Conservation (phyloP, 305 asterid genomes). For the Fraxinus ornus region DNA sequence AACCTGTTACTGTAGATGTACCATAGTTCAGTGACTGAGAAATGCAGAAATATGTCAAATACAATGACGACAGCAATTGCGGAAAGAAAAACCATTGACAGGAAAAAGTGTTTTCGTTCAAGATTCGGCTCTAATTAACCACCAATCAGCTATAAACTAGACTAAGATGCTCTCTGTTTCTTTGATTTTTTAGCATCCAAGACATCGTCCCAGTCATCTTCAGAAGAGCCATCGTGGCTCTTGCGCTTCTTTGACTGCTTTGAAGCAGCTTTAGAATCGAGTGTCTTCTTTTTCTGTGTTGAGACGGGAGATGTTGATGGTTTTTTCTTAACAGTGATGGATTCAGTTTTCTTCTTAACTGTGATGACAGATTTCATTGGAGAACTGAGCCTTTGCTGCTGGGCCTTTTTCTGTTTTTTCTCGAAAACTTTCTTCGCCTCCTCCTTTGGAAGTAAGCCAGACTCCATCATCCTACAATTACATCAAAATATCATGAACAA, state of each 20-base stretch:
- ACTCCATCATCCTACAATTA: constrained; percentile 83
- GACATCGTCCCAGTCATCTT: constrained; percentile 51
- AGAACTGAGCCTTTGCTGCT: constrained; percentile 60
- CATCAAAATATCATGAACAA: neutral
- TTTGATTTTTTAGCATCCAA: constrained; percentile 39
- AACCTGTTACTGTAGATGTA: neutral
- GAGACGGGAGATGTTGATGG: constrained; percentile 35
- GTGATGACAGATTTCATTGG: constrained; percentile 62
- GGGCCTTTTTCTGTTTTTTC: constrained; percentile 49
- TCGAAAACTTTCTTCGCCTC: constrained; percentile 64
- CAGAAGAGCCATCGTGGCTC: constrained; percentile 41
- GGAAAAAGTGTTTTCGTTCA: neutral
- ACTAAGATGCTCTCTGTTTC: constrained; percentile 45
- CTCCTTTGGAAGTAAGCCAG: constrained; percentile 71
- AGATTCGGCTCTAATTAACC: neutral
- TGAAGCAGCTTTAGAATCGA: constrained; percentile 34
- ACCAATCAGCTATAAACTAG: neutral
- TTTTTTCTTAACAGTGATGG: constrained; percentile 37
- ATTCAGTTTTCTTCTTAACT: constrained; percentile 43
- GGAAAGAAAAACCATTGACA: neutral
- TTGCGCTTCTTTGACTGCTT: constrained; percentile 57
- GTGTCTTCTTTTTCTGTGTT: constrained; percentile 47
- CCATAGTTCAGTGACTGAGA: neutral
- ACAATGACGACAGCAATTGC: neutral
- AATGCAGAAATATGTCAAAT: neutral